phyloP scores from a whole-genome alignment of 2,329 filamentous ascomycete species.

The Claviceps africana region DNA sequence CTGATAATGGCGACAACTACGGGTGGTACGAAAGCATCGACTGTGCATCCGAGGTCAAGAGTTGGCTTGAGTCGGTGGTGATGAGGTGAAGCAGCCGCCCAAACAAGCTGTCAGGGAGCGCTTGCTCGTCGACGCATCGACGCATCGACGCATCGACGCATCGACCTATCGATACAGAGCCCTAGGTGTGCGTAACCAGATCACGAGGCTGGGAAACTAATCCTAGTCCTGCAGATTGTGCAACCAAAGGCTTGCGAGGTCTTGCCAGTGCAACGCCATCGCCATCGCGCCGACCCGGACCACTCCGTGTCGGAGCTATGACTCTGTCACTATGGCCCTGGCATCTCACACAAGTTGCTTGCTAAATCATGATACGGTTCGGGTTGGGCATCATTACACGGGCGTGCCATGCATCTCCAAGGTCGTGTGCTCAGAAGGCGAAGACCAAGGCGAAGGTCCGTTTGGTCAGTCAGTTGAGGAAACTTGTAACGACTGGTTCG shows the following conservation, averaged over 20 bases:
- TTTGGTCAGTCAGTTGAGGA: neutral
- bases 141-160: too few species aligned
- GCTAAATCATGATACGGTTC: neutral
- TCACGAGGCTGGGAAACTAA: neutral
- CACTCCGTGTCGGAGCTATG: neutral
- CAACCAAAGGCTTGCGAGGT: neutral
- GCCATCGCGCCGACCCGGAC: neutral
- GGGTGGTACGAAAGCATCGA: too few species aligned
- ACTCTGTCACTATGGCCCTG: neutral
- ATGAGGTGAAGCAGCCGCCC: too few species aligned
- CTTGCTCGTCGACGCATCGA: neutral
- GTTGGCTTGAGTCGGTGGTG: too few species aligned
- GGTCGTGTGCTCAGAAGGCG: neutral
- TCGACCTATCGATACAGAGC: too few species aligned
- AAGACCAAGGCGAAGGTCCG: neutral
- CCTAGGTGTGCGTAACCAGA: neutral
- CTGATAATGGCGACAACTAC: too few species aligned
- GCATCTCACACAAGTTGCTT: neutral
- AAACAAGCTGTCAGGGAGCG: neutral
- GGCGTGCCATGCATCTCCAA: neutral
- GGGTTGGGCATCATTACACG: neutral
- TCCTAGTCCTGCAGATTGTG: constrained; percentile 1
- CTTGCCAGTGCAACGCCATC: neutral
- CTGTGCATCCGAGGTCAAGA: too few species aligned
- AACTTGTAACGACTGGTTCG: too few species aligned